These are phyloP conservation scores for Penicillium paxilli DNA, from an alignment of 495 filamentous ascomycete species.

Conservation along the genomic window DNA sequence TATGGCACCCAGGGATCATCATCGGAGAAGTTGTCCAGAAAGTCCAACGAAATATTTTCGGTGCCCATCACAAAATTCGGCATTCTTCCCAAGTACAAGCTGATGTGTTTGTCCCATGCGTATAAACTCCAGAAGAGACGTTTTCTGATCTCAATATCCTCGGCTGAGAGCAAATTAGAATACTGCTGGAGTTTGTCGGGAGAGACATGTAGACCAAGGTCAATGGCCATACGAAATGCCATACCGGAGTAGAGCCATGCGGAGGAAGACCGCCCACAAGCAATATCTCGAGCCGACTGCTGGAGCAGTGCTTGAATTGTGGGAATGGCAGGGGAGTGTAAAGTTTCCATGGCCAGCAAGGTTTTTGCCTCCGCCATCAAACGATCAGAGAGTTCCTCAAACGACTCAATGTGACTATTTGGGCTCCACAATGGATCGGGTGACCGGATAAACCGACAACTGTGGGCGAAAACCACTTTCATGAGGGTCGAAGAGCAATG, in stretches of 20 bases:
- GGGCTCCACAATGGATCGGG: conserved; percentile 6
- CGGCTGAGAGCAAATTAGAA: conserved; percentile 8
- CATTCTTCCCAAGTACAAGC: conserved; percentile 25
- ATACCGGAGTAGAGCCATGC: conserved; percentile 33
- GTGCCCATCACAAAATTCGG: conserved; percentile 16
- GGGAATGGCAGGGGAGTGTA: conserved; percentile 12
- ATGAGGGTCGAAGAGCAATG: conserved; percentile 11
- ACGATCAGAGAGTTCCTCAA: conserved; percentile 4
- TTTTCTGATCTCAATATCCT: conserved; percentile 28
- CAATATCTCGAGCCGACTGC: conserved; percentile 12
- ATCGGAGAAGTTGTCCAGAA: conserved; percentile 15
- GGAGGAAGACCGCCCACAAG: conserved; percentile 14
- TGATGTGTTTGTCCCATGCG: conserved; percentile 29
- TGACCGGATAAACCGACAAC: conserved; percentile 9
- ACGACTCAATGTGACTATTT: not conserved
- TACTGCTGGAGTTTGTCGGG: conserved; percentile 17
- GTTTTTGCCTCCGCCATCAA: conserved; percentile 11
- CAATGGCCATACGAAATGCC: conserved; percentile 31
- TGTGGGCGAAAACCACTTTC: conserved; percentile 12
- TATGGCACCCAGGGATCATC: conserved; percentile 13
- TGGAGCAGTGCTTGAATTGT: conserved; percentile 20
- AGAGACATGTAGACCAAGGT: conserved; percentile 22
- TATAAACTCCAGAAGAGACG: conserved; percentile 31
- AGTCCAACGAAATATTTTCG: conserved; percentile 1
- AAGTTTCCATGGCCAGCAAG: conserved; percentile 12